A percentile compares a stretch with the other conserved stretches of the same genome.
phyloP scores from a whole-genome alignment of 2,329 filamentous ascomycete genomes.

The Trichoderma oligosporum region DNA sequence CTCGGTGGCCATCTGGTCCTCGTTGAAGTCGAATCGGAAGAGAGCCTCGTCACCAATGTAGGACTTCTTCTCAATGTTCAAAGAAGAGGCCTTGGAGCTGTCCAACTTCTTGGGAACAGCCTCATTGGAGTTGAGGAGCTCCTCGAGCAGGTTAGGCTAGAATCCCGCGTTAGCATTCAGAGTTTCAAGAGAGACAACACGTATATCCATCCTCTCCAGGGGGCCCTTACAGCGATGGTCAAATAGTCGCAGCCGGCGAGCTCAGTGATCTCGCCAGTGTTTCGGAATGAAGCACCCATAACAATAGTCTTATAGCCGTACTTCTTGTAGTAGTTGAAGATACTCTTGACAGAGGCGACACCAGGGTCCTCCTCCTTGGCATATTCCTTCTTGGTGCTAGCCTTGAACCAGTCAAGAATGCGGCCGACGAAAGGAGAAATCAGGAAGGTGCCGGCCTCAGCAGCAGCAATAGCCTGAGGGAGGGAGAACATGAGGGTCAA shows the following conservation, averaged over 20 bases:
- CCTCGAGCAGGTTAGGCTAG: slow-evolving; percentile 90
- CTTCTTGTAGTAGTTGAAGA: slow-evolving; percentile 99
- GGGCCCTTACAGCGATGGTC: slow-evolving; percentile 78
- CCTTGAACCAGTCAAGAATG: slow-evolving; percentile 99
- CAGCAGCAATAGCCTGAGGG: slow-evolving; percentile 89
- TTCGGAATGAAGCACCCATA: slow-evolving; percentile 99
- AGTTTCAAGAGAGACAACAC: slow-evolving; percentile 18
- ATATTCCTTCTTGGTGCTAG: slow-evolving; percentile 90
- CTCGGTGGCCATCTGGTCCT: slow-evolving; percentile 98
- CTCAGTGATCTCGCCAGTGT: slow-evolving; percentile 93
- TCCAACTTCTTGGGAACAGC: slow-evolving; percentile 91
- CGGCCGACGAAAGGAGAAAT: slow-evolving; percentile 99
- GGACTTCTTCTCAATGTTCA: slow-evolving; percentile 80
- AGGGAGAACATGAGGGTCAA: slow-evolving; percentile 98
- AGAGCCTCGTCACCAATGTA: slow-evolving; percentile 85
- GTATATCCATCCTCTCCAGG: slow-evolving; percentile 16
- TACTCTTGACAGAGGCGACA: slow-evolving; percentile 86
- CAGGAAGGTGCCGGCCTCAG: slow-evolving; percentile 92
- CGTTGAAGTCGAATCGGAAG: slow-evolving; percentile 99
- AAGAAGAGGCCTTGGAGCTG: slow-evolving; percentile 57
- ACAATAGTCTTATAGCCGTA: slow-evolving; percentile 98
- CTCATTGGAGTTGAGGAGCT: slow-evolving; percentile 80
- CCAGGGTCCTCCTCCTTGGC: slow-evolving; percentile 86
- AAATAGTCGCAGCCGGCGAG: slow-evolving; percentile 98
- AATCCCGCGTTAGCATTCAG: too few relatives aligned